Conservation (phyloP, 2,329 filamentous ascomycete genomes). For the Harringtonia lauricola region DNA sequence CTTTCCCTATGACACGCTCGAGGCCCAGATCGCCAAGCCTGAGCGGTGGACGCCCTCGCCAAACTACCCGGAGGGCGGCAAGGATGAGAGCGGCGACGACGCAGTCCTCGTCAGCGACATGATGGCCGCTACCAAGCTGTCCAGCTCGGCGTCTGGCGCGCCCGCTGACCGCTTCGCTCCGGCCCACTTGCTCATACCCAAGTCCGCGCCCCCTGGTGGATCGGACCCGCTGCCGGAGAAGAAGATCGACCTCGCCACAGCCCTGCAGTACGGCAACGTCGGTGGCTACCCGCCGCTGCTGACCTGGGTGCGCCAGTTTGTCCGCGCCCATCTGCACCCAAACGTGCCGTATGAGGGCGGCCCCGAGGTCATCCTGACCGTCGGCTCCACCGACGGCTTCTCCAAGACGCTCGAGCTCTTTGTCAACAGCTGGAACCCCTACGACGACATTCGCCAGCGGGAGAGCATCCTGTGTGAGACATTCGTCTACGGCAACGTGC, state of each 20-base stretch:
- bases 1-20: constrained; percentile 86
- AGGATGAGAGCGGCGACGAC: constrained; percentile 22
- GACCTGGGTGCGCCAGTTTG: constrained; percentile 69
- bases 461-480: constrained; percentile 71
- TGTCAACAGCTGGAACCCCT: constrained; percentile 61
- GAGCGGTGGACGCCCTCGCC: constrained; percentile 63
- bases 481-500: constrained; percentile 69
- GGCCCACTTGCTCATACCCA: constrained; percentile 60
- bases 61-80: constrained; percentile 32
- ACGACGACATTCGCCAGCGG: constrained; percentile 55
- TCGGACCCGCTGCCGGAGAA: constrained; percentile 43
- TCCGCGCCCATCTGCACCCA: constrained; percentile 65
- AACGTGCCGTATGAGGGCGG: constrained; percentile 68
- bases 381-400: constrained; percentile 79
- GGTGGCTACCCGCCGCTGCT: constrained; percentile 71
- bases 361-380: constrained; percentile 67
- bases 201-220: constrained; percentile 35
- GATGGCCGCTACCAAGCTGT: constrained; percentile 18
- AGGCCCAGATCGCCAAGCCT: constrained; percentile 66
- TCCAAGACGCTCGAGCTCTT: constrained; percentile 67
- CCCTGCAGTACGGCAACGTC: constrained; percentile 78
- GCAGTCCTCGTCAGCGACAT: constrained; percentile 23
- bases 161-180: constrained; percentile 17
- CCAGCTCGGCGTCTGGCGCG: constrained; percentile 10
- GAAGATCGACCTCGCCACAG: constrained; percentile 71